These are phyloP conservation scores for Thinopyrum elongatum DNA, from an alignment of 176 grass and related monocot species.

Conservation along the genomic window DNA sequence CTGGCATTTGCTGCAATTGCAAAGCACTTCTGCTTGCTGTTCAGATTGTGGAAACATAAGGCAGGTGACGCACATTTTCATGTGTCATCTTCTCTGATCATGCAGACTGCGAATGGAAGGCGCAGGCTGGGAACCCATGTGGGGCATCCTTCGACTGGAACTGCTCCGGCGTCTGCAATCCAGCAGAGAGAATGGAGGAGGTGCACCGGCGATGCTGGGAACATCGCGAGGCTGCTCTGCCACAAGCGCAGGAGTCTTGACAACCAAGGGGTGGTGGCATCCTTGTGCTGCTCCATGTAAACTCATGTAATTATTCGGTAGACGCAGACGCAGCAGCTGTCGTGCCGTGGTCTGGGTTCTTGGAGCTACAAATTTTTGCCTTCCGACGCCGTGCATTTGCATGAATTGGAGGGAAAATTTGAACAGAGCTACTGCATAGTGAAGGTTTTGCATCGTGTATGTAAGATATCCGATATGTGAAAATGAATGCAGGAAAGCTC, in stretches of 20 bases:
- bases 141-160: conserved; percentile 83
- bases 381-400: not conserved
- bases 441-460: not conserved
- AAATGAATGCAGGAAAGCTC: conserved; percentile 8
- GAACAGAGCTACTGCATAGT: not conserved
- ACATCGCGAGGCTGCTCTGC: conserved; percentile 38
- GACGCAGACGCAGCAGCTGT: not conserved
- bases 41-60: not conserved
- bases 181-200: conserved; percentile 70
- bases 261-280: conserved; percentile 8
- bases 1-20: conserved; percentile 2
- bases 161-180: conserved; percentile 74
- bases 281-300: conserved; percentile 32
- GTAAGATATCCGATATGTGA: not conserved
- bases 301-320: conserved; percentile 15
- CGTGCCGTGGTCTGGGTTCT: not conserved
- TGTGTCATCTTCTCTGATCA: conserved; percentile 20
- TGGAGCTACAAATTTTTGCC: not conserved
- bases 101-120: conserved; percentile 85
- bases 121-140: conserved; percentile 62
- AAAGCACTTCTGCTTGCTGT: not conserved
- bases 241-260: conserved; percentile 45
- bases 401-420: not conserved
- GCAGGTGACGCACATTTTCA: not conserved
- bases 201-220: conserved; percentile 70